Conservation (phyloP, 139 green algal genomes). For the Asterochloris erici region DNA sequence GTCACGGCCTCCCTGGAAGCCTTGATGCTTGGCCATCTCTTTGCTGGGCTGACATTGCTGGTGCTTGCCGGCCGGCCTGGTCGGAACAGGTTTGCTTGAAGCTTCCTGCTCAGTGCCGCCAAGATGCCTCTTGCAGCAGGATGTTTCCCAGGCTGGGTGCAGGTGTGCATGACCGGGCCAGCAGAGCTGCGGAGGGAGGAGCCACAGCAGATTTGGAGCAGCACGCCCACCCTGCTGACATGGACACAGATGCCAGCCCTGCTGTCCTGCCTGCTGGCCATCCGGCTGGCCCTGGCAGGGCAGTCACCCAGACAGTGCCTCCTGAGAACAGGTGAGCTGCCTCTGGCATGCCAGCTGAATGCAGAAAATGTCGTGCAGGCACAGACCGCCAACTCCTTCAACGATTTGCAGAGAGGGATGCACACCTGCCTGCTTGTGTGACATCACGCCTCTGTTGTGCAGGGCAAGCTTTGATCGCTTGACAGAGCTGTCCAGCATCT, state of each 20-base stretch:
- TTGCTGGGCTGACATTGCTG: too few species aligned
- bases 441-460: neutral
- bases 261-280: too few species aligned
- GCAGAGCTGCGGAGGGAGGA: too few species aligned
- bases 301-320: constrained; percentile 3
- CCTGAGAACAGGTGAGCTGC: constrained; percentile 18
- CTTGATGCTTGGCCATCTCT: too few species aligned
- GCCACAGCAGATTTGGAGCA: too few species aligned
- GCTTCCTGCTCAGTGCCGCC: too few species aligned
- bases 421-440: neutral
- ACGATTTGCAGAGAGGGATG: neutral
- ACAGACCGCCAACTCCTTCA: neutral
- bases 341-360: neutral
- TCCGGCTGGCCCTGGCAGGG: neutral
- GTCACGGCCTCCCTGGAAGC: too few species aligned
- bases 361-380: neutral
- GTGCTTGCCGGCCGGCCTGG: too few species aligned
- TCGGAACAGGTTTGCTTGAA: too few species aligned
- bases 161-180: too few species aligned
- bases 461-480: constrained; percentile 40
- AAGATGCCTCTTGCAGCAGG: neutral
- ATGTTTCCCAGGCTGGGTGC: neutral
- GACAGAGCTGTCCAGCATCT: constrained; percentile 40
- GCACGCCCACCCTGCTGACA: neutral
- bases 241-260: neutral